Percentiles rank a stretch among this genome's conserved stretches.
Evolutionary conservation across 2,329 filamentous ascomycete species (phyloP).

Genomic region (Aspergillus fijiensis): DNA sequence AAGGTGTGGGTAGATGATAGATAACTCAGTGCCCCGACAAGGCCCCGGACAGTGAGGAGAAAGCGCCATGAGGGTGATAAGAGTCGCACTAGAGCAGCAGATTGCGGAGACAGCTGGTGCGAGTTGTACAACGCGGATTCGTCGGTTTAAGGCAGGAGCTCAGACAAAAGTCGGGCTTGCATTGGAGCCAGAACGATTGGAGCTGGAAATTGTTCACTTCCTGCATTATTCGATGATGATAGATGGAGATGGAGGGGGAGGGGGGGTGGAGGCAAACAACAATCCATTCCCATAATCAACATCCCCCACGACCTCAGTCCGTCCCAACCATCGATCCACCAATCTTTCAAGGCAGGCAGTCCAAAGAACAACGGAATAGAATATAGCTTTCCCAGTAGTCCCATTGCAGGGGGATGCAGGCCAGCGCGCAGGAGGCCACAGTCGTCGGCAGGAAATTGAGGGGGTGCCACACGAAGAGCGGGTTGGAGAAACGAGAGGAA

Average conservation of each 20-base stretch:
- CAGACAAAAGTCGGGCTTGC: conserved; percentile 13
- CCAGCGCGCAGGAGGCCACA: not conserved
- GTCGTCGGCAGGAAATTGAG: not conserved
- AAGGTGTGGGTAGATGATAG: conserved; percentile 16
- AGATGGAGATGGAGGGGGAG: conserved; percentile 6
- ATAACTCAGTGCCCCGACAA: conserved; percentile 20
- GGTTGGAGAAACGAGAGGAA: not conserved
- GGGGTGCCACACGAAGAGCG: not conserved
- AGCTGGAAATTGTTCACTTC: conserved; percentile 10
- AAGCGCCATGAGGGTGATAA: conserved; percentile 23
- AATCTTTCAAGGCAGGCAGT: not conserved
- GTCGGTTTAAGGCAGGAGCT: conserved; percentile 21
- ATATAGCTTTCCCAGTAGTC: not conserved
- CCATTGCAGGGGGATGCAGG: not conserved
- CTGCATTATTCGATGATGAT: conserved; percentile 18
- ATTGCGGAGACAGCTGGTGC: conserved; percentile 27
- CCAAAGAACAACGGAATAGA: not conserved
- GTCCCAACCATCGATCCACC: not conserved
- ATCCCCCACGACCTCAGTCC: not conserved
- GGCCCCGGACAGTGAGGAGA: conserved; percentile 23
- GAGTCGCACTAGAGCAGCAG: conserved; percentile 19
- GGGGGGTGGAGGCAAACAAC: conserved; percentile 5
- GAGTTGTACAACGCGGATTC: conserved; percentile 22
- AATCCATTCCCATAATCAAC: not conserved
- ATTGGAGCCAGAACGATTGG: conserved; percentile 13